These are phyloP conservation scores for Hypomyces perniciosus DNA, from an alignment of 2,329 filamentous ascomycete genomes.

Conservation along the genomic window DNA sequence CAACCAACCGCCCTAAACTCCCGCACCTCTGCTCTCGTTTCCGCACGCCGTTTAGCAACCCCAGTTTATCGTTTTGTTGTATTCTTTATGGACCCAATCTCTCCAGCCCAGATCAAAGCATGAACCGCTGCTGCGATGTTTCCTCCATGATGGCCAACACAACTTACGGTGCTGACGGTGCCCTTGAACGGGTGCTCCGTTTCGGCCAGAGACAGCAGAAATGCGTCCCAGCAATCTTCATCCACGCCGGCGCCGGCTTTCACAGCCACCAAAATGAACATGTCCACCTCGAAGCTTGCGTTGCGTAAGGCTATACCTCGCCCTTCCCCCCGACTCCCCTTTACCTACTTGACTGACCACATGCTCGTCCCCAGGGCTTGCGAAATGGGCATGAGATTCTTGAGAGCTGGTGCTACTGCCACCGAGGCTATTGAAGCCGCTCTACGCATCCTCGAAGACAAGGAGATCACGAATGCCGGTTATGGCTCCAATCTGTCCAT, in stretches of 20 bases:
- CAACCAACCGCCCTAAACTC: not conserved
- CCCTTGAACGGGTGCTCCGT: slow-evolving; percentile 34
- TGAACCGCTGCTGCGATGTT: slow-evolving; percentile 24
- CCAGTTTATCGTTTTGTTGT: not conserved
- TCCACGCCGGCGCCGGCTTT: slow-evolving; percentile 92
- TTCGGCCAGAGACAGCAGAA: slow-evolving; percentile 27
- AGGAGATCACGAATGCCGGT: slow-evolving; percentile 93
- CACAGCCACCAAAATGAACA: slow-evolving; percentile 83
- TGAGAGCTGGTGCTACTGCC: slow-evolving; percentile 72
- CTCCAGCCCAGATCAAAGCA: slow-evolving; percentile 21
- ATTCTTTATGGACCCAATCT: not conserved
- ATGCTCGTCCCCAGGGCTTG: slow-evolving; percentile 56
- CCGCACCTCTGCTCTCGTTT: not conserved
- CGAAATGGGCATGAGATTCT: slow-evolving; percentile 72
- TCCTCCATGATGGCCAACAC: slow-evolving; percentile 42
- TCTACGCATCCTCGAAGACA: slow-evolving; percentile 81
- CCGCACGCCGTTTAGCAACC: not conserved
- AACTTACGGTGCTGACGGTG: slow-evolving; percentile 38
- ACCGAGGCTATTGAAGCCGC: slow-evolving; percentile 87
- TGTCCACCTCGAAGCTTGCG: slow-evolving; percentile 78
- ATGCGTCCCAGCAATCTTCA: slow-evolving; percentile 69
- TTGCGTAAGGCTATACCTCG: slow-evolving; percentile 60
- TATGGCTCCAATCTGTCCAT: slow-evolving; percentile 93
- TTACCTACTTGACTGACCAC: not conserved
- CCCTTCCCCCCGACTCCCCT: not conserved